Base-by-base conservation (phyloP, 352 stramenopile genomes). In the Phytopythium sindhum region DNA sequence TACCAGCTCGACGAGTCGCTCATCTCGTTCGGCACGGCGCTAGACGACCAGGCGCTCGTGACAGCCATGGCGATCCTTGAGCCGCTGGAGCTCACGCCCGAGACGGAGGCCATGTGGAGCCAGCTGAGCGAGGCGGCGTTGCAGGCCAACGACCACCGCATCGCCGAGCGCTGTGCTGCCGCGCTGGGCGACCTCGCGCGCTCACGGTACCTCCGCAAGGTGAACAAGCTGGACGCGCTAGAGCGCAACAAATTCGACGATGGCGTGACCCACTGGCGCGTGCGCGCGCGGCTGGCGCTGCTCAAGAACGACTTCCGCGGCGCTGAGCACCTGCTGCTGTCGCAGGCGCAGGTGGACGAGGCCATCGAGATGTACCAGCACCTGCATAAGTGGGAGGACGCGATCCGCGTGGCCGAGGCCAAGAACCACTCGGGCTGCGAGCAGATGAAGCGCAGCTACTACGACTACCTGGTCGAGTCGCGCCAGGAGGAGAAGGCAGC, bases 331-430 rank as follows among this genome's bases (percentile, higher is more conserved):
- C 84, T 98, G 39, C 68, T 98, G 45, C 74, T 98, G 21, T 88
- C 89, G 1, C 92, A 98, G 63, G 84, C 84, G 37, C 91, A 97
- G 74, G 68, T 97, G 21, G 91, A 98, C 56, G 95, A 98, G 33
- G 91, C 92, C 14, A 98, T 98, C 56, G 78, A 93, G 35, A 98
- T 98, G 93, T 98, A 98, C 70, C 89, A 98, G 72, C 83, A 95
- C 33, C 65, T 98, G 54, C 90, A 98, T 64, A 93, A 97, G 69
- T 98, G 89, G 80, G 93, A 98, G 70, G 91, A 98, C 56, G 93
- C 95, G n/a, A 96, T 98, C 61, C 81, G 83, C 33, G 84, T 98
- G 24, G 95, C 93, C 14, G 89, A 98, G 50, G 66, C 84, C 23
- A 93, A 89, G 68, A 89, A 75, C 35, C 88, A 97, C 60, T 59